phyloP scores from a whole-genome alignment of 352 stramenopile species.

The Phytophthora fragariaefolia region DNA sequence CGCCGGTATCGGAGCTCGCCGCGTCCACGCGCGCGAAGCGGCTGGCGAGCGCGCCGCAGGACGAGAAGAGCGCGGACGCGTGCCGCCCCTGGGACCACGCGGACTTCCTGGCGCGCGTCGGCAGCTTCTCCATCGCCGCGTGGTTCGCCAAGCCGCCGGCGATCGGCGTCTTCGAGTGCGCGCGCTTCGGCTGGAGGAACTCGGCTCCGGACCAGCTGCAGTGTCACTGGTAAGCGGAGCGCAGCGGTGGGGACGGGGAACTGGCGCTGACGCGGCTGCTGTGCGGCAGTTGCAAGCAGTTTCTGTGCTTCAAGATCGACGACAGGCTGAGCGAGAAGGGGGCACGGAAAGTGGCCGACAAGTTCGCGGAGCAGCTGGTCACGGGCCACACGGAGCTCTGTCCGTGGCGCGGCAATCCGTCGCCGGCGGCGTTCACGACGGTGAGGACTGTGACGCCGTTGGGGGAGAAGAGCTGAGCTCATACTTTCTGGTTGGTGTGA shows the following conservation, averaged over 20 bases:
- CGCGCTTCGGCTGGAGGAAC: constrained; percentile 65
- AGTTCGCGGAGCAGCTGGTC: constrained; percentile 51
- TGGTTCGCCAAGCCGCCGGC: constrained; percentile 70
- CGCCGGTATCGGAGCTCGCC: background rate
- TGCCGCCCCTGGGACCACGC: constrained; percentile 59
- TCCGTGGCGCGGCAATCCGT: constrained; percentile 69
- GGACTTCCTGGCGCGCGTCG: constrained; percentile 57
- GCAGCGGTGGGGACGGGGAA: background rate
- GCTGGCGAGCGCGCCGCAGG: background rate
- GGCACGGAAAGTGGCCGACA: constrained; percentile 39
- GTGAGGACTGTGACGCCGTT: constrained; percentile 33
- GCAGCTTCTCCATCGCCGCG: constrained; percentile 57
- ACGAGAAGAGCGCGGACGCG: background rate
- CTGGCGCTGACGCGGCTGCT: constrained; percentile 14
- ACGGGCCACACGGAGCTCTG: constrained; percentile 52
- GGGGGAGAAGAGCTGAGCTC: background rate
- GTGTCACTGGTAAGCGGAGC: constrained; percentile 43
- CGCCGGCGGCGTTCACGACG: constrained; percentile 56
- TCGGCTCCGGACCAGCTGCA: constrained; percentile 48
- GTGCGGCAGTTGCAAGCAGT: constrained; percentile 44
- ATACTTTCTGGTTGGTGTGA: background rate
- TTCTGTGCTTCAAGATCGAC: constrained; percentile 66
- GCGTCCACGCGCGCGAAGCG: constrained; percentile 3
- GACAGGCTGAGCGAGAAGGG: constrained; percentile 51
- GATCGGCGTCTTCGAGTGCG: constrained; percentile 55